phyloP scores from a whole-genome alignment of 306 rosid species.

The Fagus crenata region DNA sequence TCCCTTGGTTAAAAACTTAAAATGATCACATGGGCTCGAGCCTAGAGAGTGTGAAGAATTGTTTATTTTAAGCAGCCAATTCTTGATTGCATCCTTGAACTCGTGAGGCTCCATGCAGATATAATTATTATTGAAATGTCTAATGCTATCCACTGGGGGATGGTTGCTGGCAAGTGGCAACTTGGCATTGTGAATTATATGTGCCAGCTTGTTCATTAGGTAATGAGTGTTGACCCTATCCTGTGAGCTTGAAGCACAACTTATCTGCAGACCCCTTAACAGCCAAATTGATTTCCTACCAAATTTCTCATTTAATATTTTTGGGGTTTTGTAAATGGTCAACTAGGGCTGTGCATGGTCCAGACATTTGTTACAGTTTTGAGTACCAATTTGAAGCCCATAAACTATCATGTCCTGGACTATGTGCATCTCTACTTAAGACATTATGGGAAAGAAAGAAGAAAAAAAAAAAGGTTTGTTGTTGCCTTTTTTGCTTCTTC shows the following conservation, averaged over 20 bases:
- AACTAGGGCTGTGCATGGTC: neutral
- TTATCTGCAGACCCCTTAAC: neutral
- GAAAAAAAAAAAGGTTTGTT: neutral
- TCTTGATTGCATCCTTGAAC: neutral
- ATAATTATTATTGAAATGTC: neutral
- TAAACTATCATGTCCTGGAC: too few species aligned
- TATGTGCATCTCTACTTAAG: neutral
- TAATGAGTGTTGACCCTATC: conserved; percentile 5
- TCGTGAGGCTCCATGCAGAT: conserved; percentile 6
- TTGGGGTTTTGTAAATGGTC: neutral
- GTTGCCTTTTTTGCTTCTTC: neutral
- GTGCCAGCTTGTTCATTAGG: conserved; percentile 19
- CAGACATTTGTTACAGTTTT: too few species aligned
- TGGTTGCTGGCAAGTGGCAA: conserved; percentile 7
- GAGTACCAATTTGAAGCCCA: too few species aligned
- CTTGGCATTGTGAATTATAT: neutral
- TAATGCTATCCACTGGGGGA: neutral
- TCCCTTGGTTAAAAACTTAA: neutral
- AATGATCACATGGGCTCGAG: conserved; percentile 3
- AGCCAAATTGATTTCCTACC: neutral
- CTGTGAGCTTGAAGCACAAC: neutral
- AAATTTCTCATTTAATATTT: neutral
- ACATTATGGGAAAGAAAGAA: neutral
- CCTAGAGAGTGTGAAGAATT: neutral
- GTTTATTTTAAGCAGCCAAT: neutral